Evolutionary conservation across 805 yeast species (phyloP).

Genomic region (Maudiozyma barnettii): DNA sequence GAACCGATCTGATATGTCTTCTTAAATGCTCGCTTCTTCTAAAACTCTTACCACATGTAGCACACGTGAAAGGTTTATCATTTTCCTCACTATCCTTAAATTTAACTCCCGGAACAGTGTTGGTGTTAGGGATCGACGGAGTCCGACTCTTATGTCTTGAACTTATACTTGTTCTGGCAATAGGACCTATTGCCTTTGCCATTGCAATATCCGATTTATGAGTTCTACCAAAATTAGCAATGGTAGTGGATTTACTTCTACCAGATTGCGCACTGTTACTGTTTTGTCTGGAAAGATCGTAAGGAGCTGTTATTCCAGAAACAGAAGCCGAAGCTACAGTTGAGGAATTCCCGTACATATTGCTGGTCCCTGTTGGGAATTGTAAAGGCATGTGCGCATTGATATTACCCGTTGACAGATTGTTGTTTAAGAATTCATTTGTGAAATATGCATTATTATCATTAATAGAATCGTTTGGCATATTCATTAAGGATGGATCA

Average conservation of each 20-base stretch:
- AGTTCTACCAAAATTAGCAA: neutral
- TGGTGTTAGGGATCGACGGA: neutral
- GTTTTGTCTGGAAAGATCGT: neutral
- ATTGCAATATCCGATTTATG: neutral
- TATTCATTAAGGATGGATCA: constrained; percentile 8
- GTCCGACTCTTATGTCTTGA: neutral
- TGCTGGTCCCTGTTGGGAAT: neutral
- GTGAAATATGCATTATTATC: neutral
- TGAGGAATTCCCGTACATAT: neutral
- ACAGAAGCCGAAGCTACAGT: neutral
- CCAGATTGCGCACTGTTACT: neutral
- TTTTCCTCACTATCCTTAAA: constrained; percentile 11
- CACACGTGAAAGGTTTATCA: constrained; percentile 33
- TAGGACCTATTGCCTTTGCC: neutral
- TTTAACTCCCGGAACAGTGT: neutral
- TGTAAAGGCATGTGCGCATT: neutral
- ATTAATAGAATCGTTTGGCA: neutral
- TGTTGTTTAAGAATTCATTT: neutral
- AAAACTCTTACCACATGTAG: constrained; percentile 36
- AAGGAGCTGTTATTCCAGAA: no score
- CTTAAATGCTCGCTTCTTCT: constrained; percentile 58
- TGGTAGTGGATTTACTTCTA: neutral
- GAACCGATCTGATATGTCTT: constrained; percentile 59
- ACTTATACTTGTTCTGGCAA: neutral
- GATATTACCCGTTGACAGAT: neutral